These are phyloP conservation scores for Juglanconis sp. DNA, from an alignment of 2,329 filamentous ascomycete species.

Conservation along the genomic window DNA sequence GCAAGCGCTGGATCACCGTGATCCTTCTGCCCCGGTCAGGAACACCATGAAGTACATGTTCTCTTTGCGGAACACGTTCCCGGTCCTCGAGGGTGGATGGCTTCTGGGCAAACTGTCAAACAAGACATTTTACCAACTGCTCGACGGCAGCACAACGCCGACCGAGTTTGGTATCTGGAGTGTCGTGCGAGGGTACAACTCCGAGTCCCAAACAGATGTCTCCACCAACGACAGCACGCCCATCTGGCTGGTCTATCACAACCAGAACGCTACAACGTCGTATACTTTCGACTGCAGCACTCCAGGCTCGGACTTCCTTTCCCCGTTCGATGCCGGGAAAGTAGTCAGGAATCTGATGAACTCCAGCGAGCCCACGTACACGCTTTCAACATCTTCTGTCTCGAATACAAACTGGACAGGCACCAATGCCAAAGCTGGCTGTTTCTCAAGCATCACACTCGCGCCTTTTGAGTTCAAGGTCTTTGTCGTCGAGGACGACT, in stretches of 20 bases:
- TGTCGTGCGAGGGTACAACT: constrained; percentile 48
- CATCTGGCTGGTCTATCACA: constrained; percentile 47
- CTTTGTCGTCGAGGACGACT: constrained; percentile 52
- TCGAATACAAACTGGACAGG: constrained; percentile 20
- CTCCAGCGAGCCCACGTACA: constrained; percentile 34
- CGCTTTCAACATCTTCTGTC: constrained; percentile 42
- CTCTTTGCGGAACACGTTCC: constrained; percentile 53
- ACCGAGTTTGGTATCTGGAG: constrained; percentile 54
- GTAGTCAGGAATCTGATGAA: constrained; percentile 58
- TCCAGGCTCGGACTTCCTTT: constrained; percentile 45
- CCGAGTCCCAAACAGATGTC: constrained; percentile 48
- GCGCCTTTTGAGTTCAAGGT: constrained; percentile 55
- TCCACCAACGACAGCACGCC: constrained; percentile 43
- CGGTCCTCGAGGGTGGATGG: constrained; percentile 58
- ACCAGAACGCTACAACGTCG: constrained; percentile 44
- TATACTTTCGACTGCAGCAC: constrained; percentile 41
- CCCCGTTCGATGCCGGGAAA: constrained; percentile 51
- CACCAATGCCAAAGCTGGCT: constrained; percentile 36
- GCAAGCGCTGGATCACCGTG: constrained; percentile 56
- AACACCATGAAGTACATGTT: constrained; percentile 62
- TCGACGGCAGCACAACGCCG: constrained; percentile 37
- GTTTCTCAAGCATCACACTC: constrained; percentile 49
- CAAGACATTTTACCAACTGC: constrained; percentile 46
- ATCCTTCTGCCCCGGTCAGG: constrained; percentile 58
- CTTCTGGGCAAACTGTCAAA: constrained; percentile 54